These are phyloP conservation scores for Penicillium griseofulvum DNA, from an alignment of 2,329 filamentous ascomycete genomes.

Conservation along the genomic window DNA sequence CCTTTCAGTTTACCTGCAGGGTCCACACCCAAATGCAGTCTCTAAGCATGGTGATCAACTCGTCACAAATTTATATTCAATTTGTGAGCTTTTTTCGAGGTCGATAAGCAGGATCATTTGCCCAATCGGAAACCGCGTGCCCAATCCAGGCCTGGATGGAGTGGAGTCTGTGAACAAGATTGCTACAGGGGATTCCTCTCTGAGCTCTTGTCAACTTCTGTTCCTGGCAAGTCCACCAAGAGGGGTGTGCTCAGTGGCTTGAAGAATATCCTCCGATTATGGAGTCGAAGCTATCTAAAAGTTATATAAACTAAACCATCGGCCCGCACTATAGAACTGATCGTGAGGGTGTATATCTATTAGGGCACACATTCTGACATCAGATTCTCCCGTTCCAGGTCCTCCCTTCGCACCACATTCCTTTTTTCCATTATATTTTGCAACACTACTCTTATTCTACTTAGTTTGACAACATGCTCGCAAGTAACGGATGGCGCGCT, in stretches of 20 bases:
- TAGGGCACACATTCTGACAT: background rate
- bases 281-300: background rate
- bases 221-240: background rate
- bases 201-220: background rate
- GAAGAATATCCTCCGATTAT: conserved; percentile 4
- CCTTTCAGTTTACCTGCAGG: background rate
- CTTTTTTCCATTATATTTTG: background rate
- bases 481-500: conserved; percentile 18
- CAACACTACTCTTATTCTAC: background rate
- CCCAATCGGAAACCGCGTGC: background rate
- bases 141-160: background rate
- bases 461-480: conserved; percentile 14
- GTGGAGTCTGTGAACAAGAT: background rate
- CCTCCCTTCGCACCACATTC: background rate
- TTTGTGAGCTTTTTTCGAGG: background rate
- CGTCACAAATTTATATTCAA: background rate
- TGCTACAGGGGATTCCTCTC: background rate
- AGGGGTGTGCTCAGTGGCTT: background rate
- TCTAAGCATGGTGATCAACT: background rate
- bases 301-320: conserved; percentile 4
- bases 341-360: background rate
- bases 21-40: background rate
- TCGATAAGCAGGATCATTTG: background rate
- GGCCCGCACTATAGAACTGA: background rate
- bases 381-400: background rate